Evolutionary conservation across 768 basidiomycete genomes (phyloP).

Genomic region (Hemileccinum rubropunctum): DNA sequence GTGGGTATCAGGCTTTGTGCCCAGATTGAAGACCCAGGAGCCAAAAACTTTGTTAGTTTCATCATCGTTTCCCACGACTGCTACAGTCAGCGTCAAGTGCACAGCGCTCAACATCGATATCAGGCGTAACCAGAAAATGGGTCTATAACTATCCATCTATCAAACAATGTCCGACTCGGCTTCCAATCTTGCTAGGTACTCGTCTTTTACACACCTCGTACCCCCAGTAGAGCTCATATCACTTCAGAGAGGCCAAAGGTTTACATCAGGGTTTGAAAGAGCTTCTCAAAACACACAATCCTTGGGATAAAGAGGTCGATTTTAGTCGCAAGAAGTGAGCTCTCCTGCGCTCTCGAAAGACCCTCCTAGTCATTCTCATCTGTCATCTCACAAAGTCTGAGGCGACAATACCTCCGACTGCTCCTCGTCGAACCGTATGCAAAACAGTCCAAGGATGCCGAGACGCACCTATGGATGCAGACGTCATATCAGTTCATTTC

Average conservation of each 20-base stretch:
- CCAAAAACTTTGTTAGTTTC: background rate
- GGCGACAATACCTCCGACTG: conserved; percentile 65
- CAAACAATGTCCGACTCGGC: conserved; percentile 41
- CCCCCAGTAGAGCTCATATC: conserved; percentile 7
- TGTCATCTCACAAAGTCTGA: conserved; percentile 46
- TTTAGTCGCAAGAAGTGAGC: conserved; percentile 82
- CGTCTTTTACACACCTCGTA: background rate
- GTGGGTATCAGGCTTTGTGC: background rate
- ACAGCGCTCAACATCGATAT: conserved; percentile 12
- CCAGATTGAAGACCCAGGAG: too few relatives aligned
- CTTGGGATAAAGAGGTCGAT: conserved; percentile 86
- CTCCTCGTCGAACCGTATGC: conserved; percentile 68
- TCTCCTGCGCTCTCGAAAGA: conserved; percentile 3
- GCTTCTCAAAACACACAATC: conserved; percentile 66
- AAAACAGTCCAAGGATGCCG: conserved; percentile 73
- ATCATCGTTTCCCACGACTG: conserved; percentile 24
- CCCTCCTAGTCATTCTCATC: conserved; percentile 3
- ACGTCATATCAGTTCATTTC: conserved; percentile 86
- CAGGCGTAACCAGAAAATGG: conserved; percentile 21
- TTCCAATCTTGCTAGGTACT: conserved; percentile 36
- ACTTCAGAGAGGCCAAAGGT: conserved; percentile 70
- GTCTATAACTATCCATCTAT: conserved; percentile 15
- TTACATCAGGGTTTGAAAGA: conserved; percentile 75
- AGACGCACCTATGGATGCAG: conserved; percentile 89
- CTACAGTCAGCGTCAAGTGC: conserved; percentile 1